A percentile compares a stretch with the other conserved stretches of the same genome.
Conservation (phyloP, 2,329 filamentous ascomycete species). For the Sporothrix phasma region DNA sequence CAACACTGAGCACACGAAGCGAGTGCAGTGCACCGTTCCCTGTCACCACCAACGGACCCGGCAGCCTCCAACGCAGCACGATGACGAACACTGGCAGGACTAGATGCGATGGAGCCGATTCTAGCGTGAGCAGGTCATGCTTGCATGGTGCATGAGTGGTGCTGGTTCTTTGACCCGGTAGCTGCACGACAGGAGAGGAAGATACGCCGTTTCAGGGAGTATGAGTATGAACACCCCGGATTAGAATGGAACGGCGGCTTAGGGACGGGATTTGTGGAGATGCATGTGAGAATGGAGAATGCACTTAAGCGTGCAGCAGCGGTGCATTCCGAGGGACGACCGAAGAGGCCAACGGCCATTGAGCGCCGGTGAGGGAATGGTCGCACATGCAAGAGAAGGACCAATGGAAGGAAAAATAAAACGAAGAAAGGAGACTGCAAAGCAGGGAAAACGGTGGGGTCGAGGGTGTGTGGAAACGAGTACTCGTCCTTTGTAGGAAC, state of each 20-base stretch:
- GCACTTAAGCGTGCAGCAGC: slow-evolving; percentile 9
- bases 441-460: not conserved
- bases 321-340: slow-evolving; percentile 1
- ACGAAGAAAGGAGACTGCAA: not conserved
- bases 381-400: slow-evolving; percentile 4
- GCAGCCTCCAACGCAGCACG: no score
- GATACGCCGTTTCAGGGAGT: no score
- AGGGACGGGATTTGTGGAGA: not conserved
- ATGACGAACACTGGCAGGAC: not conserved
- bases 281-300: slow-evolving; percentile 5
- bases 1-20: not conserved
- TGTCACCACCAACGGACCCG: not conserved
- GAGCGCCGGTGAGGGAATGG: not conserved
- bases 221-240: no score
- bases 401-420: not conserved
- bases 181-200: not conserved
- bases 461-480: not conserved
- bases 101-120: not conserved
- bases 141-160: not conserved
- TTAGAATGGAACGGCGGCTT: not conserved
- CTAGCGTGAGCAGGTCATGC: not conserved
- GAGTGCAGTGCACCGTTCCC: not conserved
- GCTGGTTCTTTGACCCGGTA: not conserved
- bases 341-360: not conserved
- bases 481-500: no score